Conservation (phyloP, 129 eudicot species). For the Escallonia rubra region DNA sequence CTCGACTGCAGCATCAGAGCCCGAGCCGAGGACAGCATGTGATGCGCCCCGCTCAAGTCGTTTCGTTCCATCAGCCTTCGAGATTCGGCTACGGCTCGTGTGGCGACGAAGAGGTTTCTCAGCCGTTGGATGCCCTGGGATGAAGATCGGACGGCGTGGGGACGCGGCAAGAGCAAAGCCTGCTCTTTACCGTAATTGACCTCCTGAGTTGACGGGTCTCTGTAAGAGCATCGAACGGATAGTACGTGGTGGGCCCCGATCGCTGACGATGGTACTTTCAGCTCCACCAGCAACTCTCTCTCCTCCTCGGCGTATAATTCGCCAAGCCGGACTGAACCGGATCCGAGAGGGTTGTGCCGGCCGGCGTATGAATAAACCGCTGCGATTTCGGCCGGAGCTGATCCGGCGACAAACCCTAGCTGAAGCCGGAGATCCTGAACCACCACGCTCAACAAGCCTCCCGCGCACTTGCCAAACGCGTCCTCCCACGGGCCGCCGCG, state of each 20-base stretch:
- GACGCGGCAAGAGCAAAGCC: conserved; percentile 50
- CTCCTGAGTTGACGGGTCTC: conserved; percentile 59
- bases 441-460: conserved; percentile 34
- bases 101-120: conserved; percentile 49
- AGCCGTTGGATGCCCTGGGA: conserved; percentile 58
- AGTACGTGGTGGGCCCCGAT: conserved; percentile 54
- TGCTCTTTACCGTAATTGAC: conserved; percentile 44
- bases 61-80: conserved; percentile 43
- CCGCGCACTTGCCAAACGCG: conserved; percentile 29
- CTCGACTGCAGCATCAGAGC: conserved; percentile 44
- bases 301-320: conserved; percentile 68
- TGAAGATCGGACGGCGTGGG: conserved; percentile 62
- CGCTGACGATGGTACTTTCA: conserved; percentile 57
- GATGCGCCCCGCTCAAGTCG: conserved; percentile 69
- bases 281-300: conserved; percentile 60
- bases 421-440: conserved; percentile 57
- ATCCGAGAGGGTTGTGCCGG: conserved; percentile 49
- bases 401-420: conserved; percentile 48
- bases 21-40: conserved; percentile 72
- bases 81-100: conserved; percentile 84
- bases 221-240: conserved; percentile 65
- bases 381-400: conserved; percentile 47
- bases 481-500: conserved; percentile 26
- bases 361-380: conserved; percentile 60
- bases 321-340: conserved; percentile 47